A percentile compares a stretch with the other conserved stretches of the same genome.
Evolutionary conservation across 140 eudicot genomes (phyloP).

Genomic region (Anethum foeniculum): DNA sequence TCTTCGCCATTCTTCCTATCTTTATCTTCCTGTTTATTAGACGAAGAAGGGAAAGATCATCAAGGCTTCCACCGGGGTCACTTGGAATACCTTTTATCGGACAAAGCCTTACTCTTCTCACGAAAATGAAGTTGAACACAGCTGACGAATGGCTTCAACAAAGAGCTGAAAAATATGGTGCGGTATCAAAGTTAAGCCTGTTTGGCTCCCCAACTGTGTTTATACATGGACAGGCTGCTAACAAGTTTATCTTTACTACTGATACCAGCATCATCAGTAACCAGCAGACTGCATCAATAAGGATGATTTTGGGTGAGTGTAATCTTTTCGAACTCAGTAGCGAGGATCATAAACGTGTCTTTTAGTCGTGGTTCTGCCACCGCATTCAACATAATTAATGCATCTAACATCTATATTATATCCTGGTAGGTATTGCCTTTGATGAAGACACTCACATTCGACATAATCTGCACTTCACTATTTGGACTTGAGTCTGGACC

Average conservation of each 20-base stretch:
- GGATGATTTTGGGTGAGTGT: constrained; percentile 36
- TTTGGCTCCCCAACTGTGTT: constrained; percentile 50
- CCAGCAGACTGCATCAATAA: constrained; percentile 32
- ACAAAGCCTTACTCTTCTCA: constrained; percentile 36
- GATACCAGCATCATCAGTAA: constrained; percentile 26
- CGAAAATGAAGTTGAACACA: constrained; percentile 32
- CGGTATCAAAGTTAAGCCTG: constrained; percentile 35
- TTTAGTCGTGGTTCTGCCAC: neutral
- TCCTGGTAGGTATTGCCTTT: constrained; percentile 39
- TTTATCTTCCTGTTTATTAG: constrained; percentile 15
- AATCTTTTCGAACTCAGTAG: constrained; percentile 32
- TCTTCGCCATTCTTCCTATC: constrained; percentile 12
- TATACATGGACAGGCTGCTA: constrained; percentile 45
- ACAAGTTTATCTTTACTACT: constrained; percentile 34
- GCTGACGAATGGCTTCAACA: constrained; percentile 34
- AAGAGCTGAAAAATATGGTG: constrained; percentile 34
- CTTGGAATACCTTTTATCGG: constrained; percentile 41
- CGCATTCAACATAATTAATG: neutral
- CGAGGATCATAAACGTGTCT: constrained; percentile 41
- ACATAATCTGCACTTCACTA: constrained; percentile 52
- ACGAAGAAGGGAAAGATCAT: constrained; percentile 8
- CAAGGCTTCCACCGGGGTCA: constrained; percentile 35
- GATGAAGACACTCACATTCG: constrained; percentile 60
- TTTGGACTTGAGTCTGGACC: constrained; percentile 52
- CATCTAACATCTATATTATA: neutral